A percentile compares a stretch with the other conserved stretches of the same genome.
phyloP scores from a whole-genome alignment of 2,329 filamentous ascomycete species.

The Aureobasidium sp. region DNA sequence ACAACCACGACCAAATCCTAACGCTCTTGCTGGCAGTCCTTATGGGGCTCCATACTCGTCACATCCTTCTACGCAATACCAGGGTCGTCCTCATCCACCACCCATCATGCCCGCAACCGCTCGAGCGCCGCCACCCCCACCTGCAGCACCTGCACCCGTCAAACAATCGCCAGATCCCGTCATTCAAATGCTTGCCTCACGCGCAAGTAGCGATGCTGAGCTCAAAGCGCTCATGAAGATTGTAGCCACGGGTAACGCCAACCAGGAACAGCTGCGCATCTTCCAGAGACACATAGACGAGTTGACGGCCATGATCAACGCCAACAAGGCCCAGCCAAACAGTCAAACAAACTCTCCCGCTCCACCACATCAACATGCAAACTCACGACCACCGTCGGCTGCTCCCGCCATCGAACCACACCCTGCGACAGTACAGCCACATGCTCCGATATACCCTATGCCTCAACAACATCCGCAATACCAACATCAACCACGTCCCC shows the following conservation, averaged over 20 bases:
- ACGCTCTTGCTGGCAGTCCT: slow-evolving; percentile 20
- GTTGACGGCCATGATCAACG: slow-evolving; percentile 49
- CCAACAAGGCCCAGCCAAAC: slow-evolving; percentile 27
- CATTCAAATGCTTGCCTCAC: slow-evolving; percentile 69
- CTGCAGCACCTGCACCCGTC: slow-evolving; percentile 18
- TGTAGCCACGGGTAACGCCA: slow-evolving; percentile 67
- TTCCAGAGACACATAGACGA: slow-evolving; percentile 79
- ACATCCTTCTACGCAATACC: background rate
- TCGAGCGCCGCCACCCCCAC: slow-evolving; percentile 17
- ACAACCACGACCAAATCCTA: slow-evolving; percentile 17
- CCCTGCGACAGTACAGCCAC: background rate
- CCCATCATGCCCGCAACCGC: slow-evolving; percentile 20
- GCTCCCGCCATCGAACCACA: slow-evolving; percentile 6
- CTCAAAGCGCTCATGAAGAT: slow-evolving; percentile 75
- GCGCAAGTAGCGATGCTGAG: slow-evolving; percentile 62
- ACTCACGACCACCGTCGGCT: background rate
- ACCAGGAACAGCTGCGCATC: slow-evolving; percentile 59
- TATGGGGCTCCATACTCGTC: slow-evolving; percentile 9
- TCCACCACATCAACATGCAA: background rate
- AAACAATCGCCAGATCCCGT: slow-evolving; percentile 55
- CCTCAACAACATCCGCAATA: background rate
- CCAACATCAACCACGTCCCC: slow-evolving; percentile 31
- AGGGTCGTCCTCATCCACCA: slow-evolving; percentile 17
- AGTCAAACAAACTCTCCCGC: slow-evolving; percentile 16
- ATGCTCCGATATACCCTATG: background rate